Conservation (phyloP, 192 early-diverging fungal species). For the Backusella morwellensis region DNA sequence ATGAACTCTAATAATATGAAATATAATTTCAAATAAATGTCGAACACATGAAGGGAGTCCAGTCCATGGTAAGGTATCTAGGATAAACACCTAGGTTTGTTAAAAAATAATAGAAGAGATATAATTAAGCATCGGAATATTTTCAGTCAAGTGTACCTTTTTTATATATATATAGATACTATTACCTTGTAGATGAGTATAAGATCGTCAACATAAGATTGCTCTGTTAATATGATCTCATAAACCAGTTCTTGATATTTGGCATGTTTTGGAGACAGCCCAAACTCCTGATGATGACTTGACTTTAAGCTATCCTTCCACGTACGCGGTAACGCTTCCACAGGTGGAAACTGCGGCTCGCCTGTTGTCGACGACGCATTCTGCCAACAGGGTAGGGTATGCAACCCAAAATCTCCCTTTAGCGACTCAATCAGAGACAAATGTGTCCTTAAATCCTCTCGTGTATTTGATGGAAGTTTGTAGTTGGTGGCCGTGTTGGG, state of each 20-base stretch:
- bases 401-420: not conserved
- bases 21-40: not conserved
- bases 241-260: conserved; percentile 9
- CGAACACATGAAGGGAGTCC: not conserved
- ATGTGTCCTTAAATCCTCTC: not conserved
- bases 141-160: not conserved
- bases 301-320: conserved; percentile 1
- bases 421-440: not conserved
- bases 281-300: not conserved
- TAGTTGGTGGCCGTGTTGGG: not conserved
- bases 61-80: not conserved
- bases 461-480: not conserved
- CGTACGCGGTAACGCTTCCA: not conserved
- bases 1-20: not conserved
- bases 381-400: not conserved
- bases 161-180: not conserved
- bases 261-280: not conserved
- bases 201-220: conserved; percentile 8
- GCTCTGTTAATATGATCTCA: conserved; percentile 5
- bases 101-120: not conserved
- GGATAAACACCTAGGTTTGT: conserved; percentile 5
- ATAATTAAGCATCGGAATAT: not conserved
- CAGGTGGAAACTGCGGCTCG: not conserved
- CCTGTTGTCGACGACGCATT: not conserved
- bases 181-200: conserved; percentile 8